phyloP scores from a whole-genome alignment of 257 asterid genomes.

The Gentiana straminea region DNA sequence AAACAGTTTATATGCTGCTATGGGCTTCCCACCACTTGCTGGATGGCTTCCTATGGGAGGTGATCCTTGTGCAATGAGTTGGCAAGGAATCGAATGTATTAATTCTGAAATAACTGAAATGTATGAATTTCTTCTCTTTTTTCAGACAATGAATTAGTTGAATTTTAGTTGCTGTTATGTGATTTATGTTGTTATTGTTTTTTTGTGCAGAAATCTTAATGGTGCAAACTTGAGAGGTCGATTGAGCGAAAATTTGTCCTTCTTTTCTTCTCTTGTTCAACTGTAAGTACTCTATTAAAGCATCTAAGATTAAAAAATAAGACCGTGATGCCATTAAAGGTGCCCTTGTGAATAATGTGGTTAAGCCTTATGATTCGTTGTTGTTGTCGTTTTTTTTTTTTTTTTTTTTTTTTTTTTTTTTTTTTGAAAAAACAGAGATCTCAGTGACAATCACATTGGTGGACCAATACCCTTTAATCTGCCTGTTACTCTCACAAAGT shows the following conservation, averaged over 20 bases:
- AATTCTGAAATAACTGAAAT: constrained; percentile 56
- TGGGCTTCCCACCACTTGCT: constrained; percentile 58
- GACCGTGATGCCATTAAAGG: too few species aligned
- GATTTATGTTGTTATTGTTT: background rate
- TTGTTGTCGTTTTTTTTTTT: background rate
- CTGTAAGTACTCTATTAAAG: constrained; percentile 35
- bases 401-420: background rate
- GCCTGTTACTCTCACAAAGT: constrained; percentile 49
- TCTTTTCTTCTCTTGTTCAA: constrained; percentile 49
- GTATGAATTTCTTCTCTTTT: constrained; percentile 29
- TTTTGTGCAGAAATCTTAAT: constrained; percentile 35
- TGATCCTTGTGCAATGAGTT: constrained; percentile 80
- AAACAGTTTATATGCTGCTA: constrained; percentile 47
- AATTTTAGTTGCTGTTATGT: background rate
- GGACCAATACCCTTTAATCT: constrained; percentile 65
- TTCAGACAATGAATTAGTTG: background rate
- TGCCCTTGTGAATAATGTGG: too few species aligned
- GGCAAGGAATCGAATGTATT: constrained; percentile 91
- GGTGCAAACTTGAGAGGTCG: constrained; percentile 58
- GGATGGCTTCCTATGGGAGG: constrained; percentile 81
- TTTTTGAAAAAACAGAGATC: constrained; percentile 39
- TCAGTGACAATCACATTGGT: constrained; percentile 77
- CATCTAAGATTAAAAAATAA: too few species aligned
- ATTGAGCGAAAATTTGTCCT: constrained; percentile 44
- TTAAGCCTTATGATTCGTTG: too few species aligned